Evolutionary conservation across 192 early-diverging fungal genomes (phyloP).

Genomic region (Spinellus fusiger): DNA sequence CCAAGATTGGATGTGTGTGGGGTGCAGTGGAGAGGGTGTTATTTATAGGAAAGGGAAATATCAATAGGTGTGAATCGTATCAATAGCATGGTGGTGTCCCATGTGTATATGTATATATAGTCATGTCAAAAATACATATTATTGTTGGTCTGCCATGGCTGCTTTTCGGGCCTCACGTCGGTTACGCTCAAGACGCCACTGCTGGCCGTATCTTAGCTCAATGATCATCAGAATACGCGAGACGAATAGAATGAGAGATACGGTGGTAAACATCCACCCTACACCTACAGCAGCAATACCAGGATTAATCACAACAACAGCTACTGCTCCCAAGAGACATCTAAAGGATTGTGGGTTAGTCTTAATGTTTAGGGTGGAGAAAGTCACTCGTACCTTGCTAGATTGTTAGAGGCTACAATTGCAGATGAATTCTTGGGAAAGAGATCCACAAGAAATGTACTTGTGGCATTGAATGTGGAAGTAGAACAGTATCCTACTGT

Average conservation of each 20-base stretch:
- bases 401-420: slow-evolving; percentile 25
- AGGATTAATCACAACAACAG: slow-evolving; percentile 18
- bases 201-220: slow-evolving; percentile 15
- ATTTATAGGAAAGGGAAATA: too few species aligned
- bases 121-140: too few species aligned
- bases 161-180: background rate
- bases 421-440: slow-evolving; percentile 22
- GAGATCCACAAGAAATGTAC: slow-evolving; percentile 24
- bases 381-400: slow-evolving; percentile 1
- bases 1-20: background rate
- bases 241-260: slow-evolving; percentile 9
- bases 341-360: background rate
- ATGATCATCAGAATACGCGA: slow-evolving; percentile 13
- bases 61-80: too few species aligned
- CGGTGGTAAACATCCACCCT: slow-evolving; percentile 26
- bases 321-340: slow-evolving; percentile 25
- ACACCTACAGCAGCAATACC: slow-evolving; percentile 20
- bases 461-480: slow-evolving; percentile 13
- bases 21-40: background rate
- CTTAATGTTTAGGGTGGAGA: background rate
- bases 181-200: slow-evolving; percentile 12
- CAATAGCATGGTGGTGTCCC: too few species aligned
- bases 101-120: too few species aligned
- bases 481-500: slow-evolving; percentile 19
- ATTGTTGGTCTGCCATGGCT: background rate